A percentile compares a stretch with the other conserved stretches of the same genome.
phyloP scores from a whole-genome alignment of 345 rosid genomes.

The Theobroma cacao region DNA sequence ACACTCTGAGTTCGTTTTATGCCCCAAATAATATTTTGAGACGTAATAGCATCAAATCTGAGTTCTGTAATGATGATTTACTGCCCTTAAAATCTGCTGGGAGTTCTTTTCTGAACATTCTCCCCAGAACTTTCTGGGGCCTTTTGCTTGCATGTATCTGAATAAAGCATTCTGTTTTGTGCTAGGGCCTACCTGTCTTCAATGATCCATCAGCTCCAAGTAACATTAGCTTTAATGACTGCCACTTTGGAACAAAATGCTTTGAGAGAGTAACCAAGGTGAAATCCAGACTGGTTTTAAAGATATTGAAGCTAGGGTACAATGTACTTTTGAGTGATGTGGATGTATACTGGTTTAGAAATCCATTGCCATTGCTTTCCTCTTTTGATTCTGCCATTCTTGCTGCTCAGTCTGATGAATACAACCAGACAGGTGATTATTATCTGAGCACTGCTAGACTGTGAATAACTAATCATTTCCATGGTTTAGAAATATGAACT shows the following conservation, averaged over 20 bases:
- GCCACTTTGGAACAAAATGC: slow-evolving; percentile 93
- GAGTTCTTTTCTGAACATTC: slow-evolving; percentile 4
- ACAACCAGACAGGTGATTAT: slow-evolving; percentile 58
- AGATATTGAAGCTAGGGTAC: slow-evolving; percentile 81
- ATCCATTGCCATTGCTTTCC: slow-evolving; percentile 65
- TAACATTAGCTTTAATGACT: slow-evolving; percentile 80
- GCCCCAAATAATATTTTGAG: neutral
- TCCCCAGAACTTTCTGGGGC: neutral
- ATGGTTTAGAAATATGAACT: slow-evolving; percentile 6
- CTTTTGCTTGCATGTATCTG: neutral
- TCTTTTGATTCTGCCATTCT: slow-evolving; percentile 77
- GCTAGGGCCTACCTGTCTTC: slow-evolving; percentile 86
- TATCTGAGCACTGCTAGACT: slow-evolving; percentile 1
- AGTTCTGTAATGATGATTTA: neutral
- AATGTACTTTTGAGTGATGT: slow-evolving; percentile 88
- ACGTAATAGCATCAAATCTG: neutral
- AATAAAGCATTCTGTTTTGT: slow-evolving; percentile 12
- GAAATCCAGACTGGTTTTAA: slow-evolving; percentile 81
- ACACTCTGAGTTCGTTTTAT: neutral
- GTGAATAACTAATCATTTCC: neutral
- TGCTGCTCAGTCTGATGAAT: slow-evolving; percentile 83
- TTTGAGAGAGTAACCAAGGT: slow-evolving; percentile 90
- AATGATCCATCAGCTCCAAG: slow-evolving; percentile 64
- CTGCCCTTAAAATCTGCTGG: slow-evolving; percentile 3
- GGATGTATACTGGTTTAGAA: slow-evolving; percentile 85